These are phyloP conservation scores for Solanum ossicruentum DNA, from an alignment of 257 asterid genomes.

Conservation along the genomic window DNA sequence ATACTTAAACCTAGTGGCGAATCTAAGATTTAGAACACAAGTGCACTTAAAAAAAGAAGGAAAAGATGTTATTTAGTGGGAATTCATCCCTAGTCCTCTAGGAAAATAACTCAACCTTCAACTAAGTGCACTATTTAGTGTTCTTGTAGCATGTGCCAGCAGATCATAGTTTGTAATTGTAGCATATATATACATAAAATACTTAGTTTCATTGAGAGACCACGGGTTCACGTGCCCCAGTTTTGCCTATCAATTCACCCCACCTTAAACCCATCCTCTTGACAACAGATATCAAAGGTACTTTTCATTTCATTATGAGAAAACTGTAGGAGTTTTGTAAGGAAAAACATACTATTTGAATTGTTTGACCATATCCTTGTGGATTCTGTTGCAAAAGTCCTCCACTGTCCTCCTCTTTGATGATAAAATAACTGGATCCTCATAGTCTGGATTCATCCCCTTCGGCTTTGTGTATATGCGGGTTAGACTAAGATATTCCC, in stretches of 20 bases:
- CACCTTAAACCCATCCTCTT: neutral
- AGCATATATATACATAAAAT: too few relatives aligned
- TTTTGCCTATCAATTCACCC: too few relatives aligned
- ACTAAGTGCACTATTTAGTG: too few relatives aligned
- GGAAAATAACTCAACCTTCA: too few relatives aligned
- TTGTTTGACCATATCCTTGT: conserved; percentile 95
- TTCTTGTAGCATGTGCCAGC: too few relatives aligned
- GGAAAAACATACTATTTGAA: conserved; percentile 62
- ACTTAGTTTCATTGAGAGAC: too few relatives aligned
- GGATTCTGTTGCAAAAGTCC: conserved; percentile 86
- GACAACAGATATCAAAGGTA: neutral
- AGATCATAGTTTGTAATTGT: too few relatives aligned
- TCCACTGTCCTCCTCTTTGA: conserved; percentile 80
- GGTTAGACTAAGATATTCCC: conserved; percentile 90
- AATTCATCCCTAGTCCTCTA: too few relatives aligned
- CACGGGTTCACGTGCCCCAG: too few relatives aligned
- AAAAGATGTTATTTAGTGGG: too few relatives aligned
- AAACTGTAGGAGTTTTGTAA: neutral
- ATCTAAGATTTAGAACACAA: too few relatives aligned
- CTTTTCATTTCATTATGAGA: neutral
- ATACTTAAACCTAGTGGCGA: neutral
- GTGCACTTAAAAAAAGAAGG: too few relatives aligned
- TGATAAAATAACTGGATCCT: conserved; percentile 92
- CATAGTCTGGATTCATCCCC: conserved; percentile 98
- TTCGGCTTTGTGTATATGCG: conserved; percentile 98